Conservation (phyloP, 108 stramenopile genomes). For the Aurantiochytrium sp. region DNA sequence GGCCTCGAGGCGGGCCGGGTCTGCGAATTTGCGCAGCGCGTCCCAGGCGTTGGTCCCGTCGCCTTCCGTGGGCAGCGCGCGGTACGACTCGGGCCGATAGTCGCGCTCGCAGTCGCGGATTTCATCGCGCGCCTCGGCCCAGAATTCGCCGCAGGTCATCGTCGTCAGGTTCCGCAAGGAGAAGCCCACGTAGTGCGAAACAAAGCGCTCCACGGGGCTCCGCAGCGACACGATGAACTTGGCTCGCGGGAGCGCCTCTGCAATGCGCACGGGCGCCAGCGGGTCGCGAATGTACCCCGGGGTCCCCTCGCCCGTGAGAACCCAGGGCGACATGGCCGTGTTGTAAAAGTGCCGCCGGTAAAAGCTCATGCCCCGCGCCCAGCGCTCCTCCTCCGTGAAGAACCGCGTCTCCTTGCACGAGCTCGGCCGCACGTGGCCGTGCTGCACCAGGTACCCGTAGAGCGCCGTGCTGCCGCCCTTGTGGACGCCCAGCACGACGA, state of each 20-base stretch:
- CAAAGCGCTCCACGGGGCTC: neutral
- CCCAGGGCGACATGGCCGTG: neutral
- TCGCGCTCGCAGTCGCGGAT: neutral
- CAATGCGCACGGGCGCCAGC: neutral
- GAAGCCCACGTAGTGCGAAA: neutral
- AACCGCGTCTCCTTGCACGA: neutral
- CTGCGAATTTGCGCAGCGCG: neutral
- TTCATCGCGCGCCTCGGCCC: neutral
- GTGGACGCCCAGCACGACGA: neutral
- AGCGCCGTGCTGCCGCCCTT: neutral
- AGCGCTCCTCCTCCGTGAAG: neutral
- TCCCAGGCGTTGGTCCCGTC: neutral
- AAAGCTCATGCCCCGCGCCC: neutral
- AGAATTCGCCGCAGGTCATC: neutral
- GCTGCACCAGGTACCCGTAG: neutral
- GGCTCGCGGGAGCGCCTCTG: neutral
- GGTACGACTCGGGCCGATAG: neutral
- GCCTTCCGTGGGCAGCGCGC: neutral
- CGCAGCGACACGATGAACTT: neutral
- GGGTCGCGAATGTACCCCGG: neutral
- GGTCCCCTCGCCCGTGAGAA: neutral
- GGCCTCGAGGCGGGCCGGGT: neutral
- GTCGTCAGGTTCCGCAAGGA: neutral
- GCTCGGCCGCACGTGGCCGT: neutral
- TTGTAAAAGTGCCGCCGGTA: neutral